Evolutionary conservation across 805 yeast genomes (phyloP).

Genomic region (Metschnikowia cerradonensis): DNA sequence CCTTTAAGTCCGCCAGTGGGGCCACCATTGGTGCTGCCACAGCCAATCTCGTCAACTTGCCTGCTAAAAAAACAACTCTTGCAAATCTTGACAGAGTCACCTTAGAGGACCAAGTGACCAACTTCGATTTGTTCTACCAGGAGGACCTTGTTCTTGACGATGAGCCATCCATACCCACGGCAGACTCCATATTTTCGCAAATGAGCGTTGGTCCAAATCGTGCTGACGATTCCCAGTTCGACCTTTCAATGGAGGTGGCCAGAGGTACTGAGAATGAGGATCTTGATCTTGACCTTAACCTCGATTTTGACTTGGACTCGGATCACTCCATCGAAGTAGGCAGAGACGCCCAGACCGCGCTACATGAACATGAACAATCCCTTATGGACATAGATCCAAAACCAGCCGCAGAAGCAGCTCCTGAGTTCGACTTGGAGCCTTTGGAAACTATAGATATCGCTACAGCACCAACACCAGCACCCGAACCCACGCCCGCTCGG

Average conservation of each 20-base stretch:
- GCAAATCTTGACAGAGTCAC: slow-evolving; percentile 57
- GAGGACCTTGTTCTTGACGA: slow-evolving; percentile 48
- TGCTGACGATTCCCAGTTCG: slow-evolving; percentile 31
- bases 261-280: slow-evolving; percentile 40
- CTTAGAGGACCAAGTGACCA: slow-evolving; percentile 75
- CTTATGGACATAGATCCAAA: slow-evolving; percentile 12
- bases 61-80: slow-evolving; percentile 57
- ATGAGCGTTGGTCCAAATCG: slow-evolving; percentile 10
- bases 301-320: slow-evolving; percentile 54
- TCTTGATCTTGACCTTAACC: slow-evolving; percentile 25
- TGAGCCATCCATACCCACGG: slow-evolving; percentile 9
- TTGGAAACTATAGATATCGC: slow-evolving; percentile 32
- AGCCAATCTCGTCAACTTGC: slow-evolving; percentile 49
- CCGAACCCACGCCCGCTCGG: slow-evolving; percentile 20
- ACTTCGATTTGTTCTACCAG: slow-evolving; percentile 65
- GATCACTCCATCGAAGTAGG: slow-evolving; percentile 53
- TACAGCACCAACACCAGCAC: slow-evolving; percentile 10
- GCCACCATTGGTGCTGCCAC: slow-evolving; percentile 23
- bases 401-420: background rate
- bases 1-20: slow-evolving; percentile 48
- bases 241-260: slow-evolving; percentile 65
- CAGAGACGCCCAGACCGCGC: slow-evolving; percentile 32
- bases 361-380: slow-evolving; percentile 18
- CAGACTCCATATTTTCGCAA: slow-evolving; percentile 5
- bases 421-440: slow-evolving; percentile 22